Evolutionary conservation across 208 protist genomes (phyloP).

Genomic region (Leishmania tarentolae): DNA sequence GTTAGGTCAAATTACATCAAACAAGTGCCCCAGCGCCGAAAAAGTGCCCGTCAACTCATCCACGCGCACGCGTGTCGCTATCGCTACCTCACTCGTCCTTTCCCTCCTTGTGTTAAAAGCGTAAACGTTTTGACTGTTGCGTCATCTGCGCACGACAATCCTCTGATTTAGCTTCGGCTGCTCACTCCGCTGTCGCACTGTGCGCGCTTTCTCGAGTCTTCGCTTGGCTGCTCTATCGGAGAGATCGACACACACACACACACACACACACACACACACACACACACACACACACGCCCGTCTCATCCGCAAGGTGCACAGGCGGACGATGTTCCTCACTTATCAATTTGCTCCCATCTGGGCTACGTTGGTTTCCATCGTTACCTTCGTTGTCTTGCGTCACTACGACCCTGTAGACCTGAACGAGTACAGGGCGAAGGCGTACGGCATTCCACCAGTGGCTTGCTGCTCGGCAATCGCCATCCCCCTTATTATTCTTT

Average conservation of each 20-base stretch:
- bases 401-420: conserved; percentile 66
- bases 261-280: background rate
- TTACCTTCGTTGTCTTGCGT: conserved; percentile 65
- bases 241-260: background rate
- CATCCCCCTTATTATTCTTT: conserved; percentile 57
- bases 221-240: background rate
- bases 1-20: background rate
- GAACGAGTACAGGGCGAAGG: conserved; percentile 53
- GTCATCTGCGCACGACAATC: background rate
- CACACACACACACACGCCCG: background rate
- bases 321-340: conserved; percentile 70
- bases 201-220: background rate
- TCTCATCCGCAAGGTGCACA: background rate
- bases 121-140: background rate
- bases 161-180: background rate
- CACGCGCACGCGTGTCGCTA: background rate
- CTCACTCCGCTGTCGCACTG: background rate
- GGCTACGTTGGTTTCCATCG: conserved; percentile 43
- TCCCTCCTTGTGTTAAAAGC: background rate
- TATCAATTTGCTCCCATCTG: conserved; percentile 58
- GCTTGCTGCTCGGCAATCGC: conserved; percentile 48
- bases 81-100: background rate
- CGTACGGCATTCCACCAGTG: conserved; percentile 57
- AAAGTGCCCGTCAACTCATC: background rate
- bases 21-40: background rate